Evolutionary conservation across 345 rosid genomes (phyloP), one percentile per base, ranked within the genome.

Genomic region (Salix udensis): DNA sequence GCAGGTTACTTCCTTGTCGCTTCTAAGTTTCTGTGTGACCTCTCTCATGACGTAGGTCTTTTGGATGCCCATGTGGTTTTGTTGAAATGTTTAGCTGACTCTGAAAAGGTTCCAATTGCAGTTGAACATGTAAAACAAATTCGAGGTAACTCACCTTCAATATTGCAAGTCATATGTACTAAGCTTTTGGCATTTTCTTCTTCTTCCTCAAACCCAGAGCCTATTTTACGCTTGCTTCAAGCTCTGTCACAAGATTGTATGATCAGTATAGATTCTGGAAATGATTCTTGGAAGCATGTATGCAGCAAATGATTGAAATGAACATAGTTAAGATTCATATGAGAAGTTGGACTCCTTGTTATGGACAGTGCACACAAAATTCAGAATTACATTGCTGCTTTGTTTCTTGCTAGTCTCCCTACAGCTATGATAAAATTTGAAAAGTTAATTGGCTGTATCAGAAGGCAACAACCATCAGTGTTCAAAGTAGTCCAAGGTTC

Each of bases 61-160:
- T 72, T 82, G 73, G 82, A 77, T 13, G 66, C 92, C 76, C 90
- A 92, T 84, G 88, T 86, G 8, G 80, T 80, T 75, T 76, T 94
- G 73, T 76, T 91, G 77, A 88, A 87, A 81, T 82, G 81, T 77
- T 79, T 88, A 79, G 92, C 85, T 23, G 92, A 89, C 72, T 89
- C 90, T 12, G 76, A 81, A 46, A 90, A 91, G 82, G 53, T 86
- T 79, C 79, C 76, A 77, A 68, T 84, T 72, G 94, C 92, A 55
- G 70, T 82, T 68, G 79, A 78, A 71, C 97, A 92, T 79, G 67
- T 87, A 71, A 80, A 82, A 74, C 79, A 82, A 87, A 67, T 90
- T 79, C 86, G 72, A 67, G 85, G 79, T 64, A 79, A 76, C 68
- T 88, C 87, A 0, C 86, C 96, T 53, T 80, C 84, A 26, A 78